A percentile compares a stretch with the other conserved stretches of the same genome.
phyloP scores from a whole-genome alignment of 2,329 filamentous ascomycete genomes.

The Colletotrichum agaves region DNA sequence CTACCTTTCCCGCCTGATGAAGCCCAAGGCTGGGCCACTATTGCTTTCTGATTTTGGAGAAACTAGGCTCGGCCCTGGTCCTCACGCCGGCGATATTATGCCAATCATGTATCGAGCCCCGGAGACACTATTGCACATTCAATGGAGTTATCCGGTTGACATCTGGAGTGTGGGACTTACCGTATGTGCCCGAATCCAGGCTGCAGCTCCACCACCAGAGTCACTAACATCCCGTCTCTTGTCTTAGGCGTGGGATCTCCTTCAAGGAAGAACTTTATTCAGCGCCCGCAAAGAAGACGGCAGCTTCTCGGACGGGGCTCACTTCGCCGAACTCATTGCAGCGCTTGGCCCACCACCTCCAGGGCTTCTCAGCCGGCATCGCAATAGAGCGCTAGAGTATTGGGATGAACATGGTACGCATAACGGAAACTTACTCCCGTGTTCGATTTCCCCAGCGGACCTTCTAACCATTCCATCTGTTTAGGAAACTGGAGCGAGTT shows the following conservation, averaged over 20 bases:
- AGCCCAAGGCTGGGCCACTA: constrained; percentile 41
- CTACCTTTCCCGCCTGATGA: constrained; percentile 43
- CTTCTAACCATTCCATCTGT: background rate
- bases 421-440: background rate
- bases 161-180: constrained; percentile 46
- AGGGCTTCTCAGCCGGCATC: constrained; percentile 35
- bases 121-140: constrained; percentile 39
- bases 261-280: constrained; percentile 39
- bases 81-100: constrained; percentile 44
- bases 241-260: constrained; percentile 42
- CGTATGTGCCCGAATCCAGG: constrained; percentile 6
- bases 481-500: constrained; percentile 40
- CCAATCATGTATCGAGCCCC: constrained; percentile 43
- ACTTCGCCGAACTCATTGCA: constrained; percentile 42
- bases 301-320: constrained; percentile 39
- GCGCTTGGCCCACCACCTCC: constrained; percentile 40
- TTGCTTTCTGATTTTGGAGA: constrained; percentile 46
- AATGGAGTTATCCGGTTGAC: constrained; percentile 43
- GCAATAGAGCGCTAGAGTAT: constrained; percentile 36
- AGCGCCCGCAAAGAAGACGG: constrained; percentile 39
- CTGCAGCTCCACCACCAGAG: background rate
- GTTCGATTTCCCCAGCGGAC: background rate
- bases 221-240: background rate
- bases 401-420: constrained; percentile 42
- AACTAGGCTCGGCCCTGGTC: constrained; percentile 40